Evolutionary conservation across 257 asterid species (phyloP), one percentile per base, ranked within the genome.

Genomic region (Euphrasia confusa): DNA sequence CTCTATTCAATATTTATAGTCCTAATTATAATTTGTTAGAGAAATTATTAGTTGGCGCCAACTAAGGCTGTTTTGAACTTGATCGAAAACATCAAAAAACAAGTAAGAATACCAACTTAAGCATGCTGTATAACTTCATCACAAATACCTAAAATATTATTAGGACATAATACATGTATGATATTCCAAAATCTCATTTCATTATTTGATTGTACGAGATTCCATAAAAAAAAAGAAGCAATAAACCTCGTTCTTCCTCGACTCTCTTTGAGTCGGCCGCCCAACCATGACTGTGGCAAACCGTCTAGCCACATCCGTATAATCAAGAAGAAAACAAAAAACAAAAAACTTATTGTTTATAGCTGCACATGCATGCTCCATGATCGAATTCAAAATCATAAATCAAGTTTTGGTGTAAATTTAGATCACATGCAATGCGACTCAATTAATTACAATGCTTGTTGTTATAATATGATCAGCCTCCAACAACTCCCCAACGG

Each of bases 101-200:
- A 42, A 7, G 4, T 42, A 42, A 7, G 48, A 42, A 12, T 54
- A 14, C 33, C 33, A 21, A 21, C 58, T 54, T 42, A 61, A 42
- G 40, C 55, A 44, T 18, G 54, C 42, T 44, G 66, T 35, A 44
- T 61, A 10, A 47, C 53, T 47, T 11, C n/a, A 27, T 2, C 2
- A 40, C 48, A 7, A n/a, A 42, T 42, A 7, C 48, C 48, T 42
- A 42, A 42, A 42, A 3, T 42, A 6, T 21, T 21, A 21, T 21
- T 21, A 21, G 3, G 8, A 42, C 7, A 2, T 6, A 42, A 42
- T 42, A 42, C 33, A 42, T 7, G 9, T 42, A 42, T 11, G 4
- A 59, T 60, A 60, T 69, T 61, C 52, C 39, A 33, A 69, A 69
- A 69, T 69, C 73, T 61, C 62, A 62, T 42, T 18, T 60, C 18